phyloP scores from a whole-genome alignment of 306 rosid species.

The Sphenostylis stenocarpa region DNA sequence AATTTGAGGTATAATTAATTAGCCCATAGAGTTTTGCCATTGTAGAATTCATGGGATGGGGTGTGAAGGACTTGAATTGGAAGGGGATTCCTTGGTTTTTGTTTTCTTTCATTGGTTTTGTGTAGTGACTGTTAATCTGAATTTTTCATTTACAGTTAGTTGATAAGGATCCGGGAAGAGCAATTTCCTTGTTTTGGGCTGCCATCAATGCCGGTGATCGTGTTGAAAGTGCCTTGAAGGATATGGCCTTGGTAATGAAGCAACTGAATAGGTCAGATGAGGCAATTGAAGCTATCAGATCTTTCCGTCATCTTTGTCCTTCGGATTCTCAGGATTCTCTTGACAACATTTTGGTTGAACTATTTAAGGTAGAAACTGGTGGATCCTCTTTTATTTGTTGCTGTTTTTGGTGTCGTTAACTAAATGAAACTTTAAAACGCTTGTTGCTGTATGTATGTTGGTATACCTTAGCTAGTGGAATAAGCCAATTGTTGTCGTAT shows the following conservation, averaged over 20 bases:
- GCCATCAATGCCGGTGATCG: constrained; percentile 92
- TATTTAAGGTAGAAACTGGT: constrained; percentile 66
- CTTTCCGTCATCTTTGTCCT: constrained; percentile 89
- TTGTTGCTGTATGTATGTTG: not conserved
- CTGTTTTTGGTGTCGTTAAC: not conserved
- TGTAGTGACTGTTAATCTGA: constrained; percentile 16
- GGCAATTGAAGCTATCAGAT: constrained; percentile 88
- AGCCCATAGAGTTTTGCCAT: not conserved
- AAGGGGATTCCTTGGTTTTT: not conserved
- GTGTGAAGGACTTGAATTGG: constrained; percentile 2
- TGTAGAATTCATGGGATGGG: not conserved
- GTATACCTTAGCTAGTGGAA: not conserved
- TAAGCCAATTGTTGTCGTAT: not conserved
- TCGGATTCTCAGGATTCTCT: constrained; percentile 85
- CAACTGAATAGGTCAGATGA: constrained; percentile 84
- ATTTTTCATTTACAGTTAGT: constrained; percentile 54
- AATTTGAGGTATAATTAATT: not conserved
- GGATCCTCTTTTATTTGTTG: not conserved
- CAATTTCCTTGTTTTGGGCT: constrained; percentile 87
- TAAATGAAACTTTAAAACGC: not conserved
- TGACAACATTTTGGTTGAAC: constrained; percentile 80
- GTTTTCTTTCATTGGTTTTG: not conserved
- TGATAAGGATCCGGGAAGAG: constrained; percentile 80
- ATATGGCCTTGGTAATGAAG: constrained; percentile 95
- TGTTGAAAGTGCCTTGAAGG: constrained; percentile 93